phyloP scores from a whole-genome alignment of 495 filamentous ascomycete genomes.

The Letharia lupina region DNA sequence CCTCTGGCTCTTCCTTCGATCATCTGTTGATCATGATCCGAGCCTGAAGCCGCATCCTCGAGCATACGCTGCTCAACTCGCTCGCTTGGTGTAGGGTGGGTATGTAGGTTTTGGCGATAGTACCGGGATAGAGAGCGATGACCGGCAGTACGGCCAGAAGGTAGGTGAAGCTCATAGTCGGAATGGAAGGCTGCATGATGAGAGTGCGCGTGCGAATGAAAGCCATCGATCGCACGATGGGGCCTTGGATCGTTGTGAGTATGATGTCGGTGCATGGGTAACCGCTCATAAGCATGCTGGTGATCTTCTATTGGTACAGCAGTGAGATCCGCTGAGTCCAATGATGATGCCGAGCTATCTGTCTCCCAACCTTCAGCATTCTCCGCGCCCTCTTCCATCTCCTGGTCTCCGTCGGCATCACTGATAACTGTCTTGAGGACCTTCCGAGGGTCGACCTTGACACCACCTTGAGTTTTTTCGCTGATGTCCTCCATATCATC shows the following conservation, averaged over 20 bases:
- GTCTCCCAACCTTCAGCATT: conserved; percentile 81
- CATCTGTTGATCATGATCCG: conserved; percentile 36
- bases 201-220: conserved; percentile 61
- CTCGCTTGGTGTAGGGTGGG: conserved; percentile 64
- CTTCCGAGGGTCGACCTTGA: conserved; percentile 22
- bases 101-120: conserved; percentile 87
- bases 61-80: conserved; percentile 35
- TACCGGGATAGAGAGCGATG: conserved; percentile 80
- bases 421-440: conserved; percentile 20
- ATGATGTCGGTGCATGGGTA: conserved; percentile 57
- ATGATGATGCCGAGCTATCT: conserved; percentile 73
- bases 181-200: conserved; percentile 70
- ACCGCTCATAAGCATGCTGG: conserved; percentile 49
- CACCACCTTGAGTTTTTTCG: conserved; percentile 27
- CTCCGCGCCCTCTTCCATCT: conserved; percentile 39
- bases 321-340: conserved; percentile 67
- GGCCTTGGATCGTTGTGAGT: conserved; percentile 51
- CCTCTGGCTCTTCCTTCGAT: conserved; percentile 41
- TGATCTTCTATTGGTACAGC: conserved; percentile 61
- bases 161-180: conserved; percentile 91
- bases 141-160: conserved; percentile 79
- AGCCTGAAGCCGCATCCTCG: conserved; percentile 16
- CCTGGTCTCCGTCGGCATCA: conserved; percentile 23
- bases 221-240: conserved; percentile 62
- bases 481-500: conserved; percentile 43